These are phyloP conservation scores for Backusella mclennaniae DNA, from an alignment of 192 early-diverging fungal genomes.

Conservation along the genomic window DNA sequence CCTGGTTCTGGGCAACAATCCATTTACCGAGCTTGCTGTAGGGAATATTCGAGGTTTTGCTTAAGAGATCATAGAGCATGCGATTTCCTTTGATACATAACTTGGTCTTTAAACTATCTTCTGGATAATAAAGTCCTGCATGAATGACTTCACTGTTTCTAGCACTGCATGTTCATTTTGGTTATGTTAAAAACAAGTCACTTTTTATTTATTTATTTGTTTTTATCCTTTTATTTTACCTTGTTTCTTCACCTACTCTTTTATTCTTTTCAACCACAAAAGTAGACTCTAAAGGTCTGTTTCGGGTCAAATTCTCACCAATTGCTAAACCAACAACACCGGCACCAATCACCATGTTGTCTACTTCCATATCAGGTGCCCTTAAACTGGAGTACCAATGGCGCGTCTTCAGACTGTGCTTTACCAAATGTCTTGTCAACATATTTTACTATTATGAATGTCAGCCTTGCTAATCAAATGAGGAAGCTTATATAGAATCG, in stretches of 20 bases:
- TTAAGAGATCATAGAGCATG: conserved; percentile 65
- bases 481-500: not conserved
- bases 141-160: conserved; percentile 91
- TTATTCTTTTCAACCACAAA: conserved; percentile 70
- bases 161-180: conserved; percentile 43
- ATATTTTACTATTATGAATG: not conserved
- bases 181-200: not conserved
- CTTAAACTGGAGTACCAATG: not conserved
- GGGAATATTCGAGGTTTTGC: conserved; percentile 46
- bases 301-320: conserved; percentile 57
- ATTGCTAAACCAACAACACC: conserved; percentile 82
- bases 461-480: not conserved
- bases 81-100: conserved; percentile 77
- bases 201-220: not conserved
- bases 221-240: conserved; percentile 21
- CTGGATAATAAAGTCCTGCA: conserved; percentile 82
- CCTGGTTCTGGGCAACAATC: conserved; percentile 65
- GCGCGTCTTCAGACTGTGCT: not conserved
- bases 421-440: not conserved
- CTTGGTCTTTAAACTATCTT: conserved; percentile 66
- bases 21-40: conserved; percentile 67
- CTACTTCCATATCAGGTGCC: conserved; percentile 50
- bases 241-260: conserved; percentile 68
- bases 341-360: conserved; percentile 74
- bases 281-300: conserved; percentile 40